A percentile compares a stretch with the other conserved stretches of the same genome.
These are phyloP conservation scores for Yamadazyma sp. DNA, from an alignment of 805 yeast genomes.

Conservation along the genomic window DNA sequence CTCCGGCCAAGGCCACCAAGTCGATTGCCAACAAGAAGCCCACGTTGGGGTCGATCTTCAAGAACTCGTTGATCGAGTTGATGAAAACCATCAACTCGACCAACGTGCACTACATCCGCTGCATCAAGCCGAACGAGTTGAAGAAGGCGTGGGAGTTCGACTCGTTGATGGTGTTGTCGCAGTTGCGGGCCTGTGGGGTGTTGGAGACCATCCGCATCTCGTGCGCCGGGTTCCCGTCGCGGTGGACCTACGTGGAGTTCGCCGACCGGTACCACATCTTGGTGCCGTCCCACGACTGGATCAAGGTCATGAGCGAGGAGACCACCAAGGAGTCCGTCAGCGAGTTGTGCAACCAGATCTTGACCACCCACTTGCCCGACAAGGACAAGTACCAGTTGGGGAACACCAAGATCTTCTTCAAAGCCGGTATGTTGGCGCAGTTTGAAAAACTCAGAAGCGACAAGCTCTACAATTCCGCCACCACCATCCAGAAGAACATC, in stretches of 20 bases:
- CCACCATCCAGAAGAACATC: constrained; percentile 80
- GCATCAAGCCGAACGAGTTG: constrained; percentile 94
- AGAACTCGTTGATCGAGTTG: constrained; percentile 84
- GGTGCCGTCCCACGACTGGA: constrained; percentile 70
- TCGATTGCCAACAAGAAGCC: constrained; percentile 69
- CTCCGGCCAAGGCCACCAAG: constrained; percentile 23
- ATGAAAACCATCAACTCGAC: constrained; percentile 93
- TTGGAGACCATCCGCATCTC: constrained; percentile 94
- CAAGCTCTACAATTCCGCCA: constrained; percentile 75
- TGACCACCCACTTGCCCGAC: constrained; percentile 63
- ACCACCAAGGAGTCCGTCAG: constrained; percentile 57
- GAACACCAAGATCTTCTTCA: constrained; percentile 88
- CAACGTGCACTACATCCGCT: constrained; percentile 93
- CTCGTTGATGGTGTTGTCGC: constrained; percentile 91
- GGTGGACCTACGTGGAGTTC: constrained; percentile 94
- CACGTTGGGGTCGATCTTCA: constrained; percentile 92
- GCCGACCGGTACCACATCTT: constrained; percentile 85
- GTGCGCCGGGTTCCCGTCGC: constrained; percentile 96
- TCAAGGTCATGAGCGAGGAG: constrained; percentile 50
- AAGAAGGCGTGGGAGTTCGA: constrained; percentile 96
- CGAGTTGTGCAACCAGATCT: constrained; percentile 66
- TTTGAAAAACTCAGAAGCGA: constrained; percentile 83
- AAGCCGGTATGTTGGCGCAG: constrained; percentile 94
- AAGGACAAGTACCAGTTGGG: constrained; percentile 81
- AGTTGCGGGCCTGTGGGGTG: constrained; percentile 97